phyloP scores from a whole-genome alignment of 768 basidiomycete species.

The Mycena vitilis region DNA sequence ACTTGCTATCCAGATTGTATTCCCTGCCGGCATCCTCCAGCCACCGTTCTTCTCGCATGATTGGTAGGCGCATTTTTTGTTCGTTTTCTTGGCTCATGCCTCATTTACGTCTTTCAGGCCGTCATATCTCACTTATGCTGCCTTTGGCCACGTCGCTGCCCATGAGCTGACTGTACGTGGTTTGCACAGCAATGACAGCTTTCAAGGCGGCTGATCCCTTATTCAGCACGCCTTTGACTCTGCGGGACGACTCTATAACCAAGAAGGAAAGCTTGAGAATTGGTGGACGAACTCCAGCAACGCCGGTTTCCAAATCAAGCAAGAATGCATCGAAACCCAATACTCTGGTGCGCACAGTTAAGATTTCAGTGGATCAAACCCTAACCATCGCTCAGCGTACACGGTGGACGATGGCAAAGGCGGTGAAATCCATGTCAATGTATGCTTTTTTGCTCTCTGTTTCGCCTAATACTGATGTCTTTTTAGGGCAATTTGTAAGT shows the following conservation, averaged over 20 bases:
- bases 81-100: constrained; percentile 6
- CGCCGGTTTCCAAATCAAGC: constrained; percentile 82
- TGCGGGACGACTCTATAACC: constrained; percentile 90
- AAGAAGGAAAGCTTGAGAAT: constrained; percentile 85
- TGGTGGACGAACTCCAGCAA: constrained; percentile 96
- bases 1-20: constrained; percentile 73
- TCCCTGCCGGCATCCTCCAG: constrained; percentile 95
- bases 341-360: constrained; percentile 71
- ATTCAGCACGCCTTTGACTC: constrained; percentile 90
- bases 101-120: constrained; percentile 66
- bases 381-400: constrained; percentile 65
- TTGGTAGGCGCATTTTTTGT: constrained; percentile 61
- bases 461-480: constrained; percentile 6
- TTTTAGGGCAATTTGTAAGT: constrained; percentile 79
- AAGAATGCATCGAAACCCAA: constrained; percentile 92
- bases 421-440: constrained; percentile 86
- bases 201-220: constrained; percentile 7
- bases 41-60: constrained; percentile 89
- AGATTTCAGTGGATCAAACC: constrained; percentile 1
- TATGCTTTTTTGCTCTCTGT: constrained; percentile 42
- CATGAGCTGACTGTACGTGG: constrained; percentile 87
- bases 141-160: constrained; percentile 91
- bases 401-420: constrained; percentile 89
- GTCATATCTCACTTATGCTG: constrained; percentile 88
- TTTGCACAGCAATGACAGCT: constrained; percentile 6